A percentile compares a stretch with the other conserved stretches of the same genome.
Evolutionary conservation across 2,329 filamentous ascomycete species (phyloP).

Genomic region (Xylaria sp.): DNA sequence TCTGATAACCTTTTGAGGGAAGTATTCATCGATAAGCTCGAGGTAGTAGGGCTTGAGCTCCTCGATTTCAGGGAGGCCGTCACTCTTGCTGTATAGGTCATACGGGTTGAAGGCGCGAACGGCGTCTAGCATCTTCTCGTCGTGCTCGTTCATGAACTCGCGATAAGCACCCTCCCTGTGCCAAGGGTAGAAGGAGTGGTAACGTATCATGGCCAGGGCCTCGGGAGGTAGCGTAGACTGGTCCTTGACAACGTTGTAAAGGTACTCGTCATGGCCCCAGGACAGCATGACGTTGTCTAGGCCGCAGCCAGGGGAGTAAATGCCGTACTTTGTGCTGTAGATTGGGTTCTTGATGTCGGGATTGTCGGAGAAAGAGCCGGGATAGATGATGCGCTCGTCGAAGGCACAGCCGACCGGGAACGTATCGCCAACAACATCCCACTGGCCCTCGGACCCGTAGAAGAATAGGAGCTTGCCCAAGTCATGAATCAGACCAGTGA

Average conservation of each 20-base stretch:
- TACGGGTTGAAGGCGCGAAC: slow-evolving; percentile 92
- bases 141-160: slow-evolving; percentile 85
- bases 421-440: slow-evolving; percentile 91
- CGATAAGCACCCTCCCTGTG: slow-evolving; percentile 82
- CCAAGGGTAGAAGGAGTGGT: slow-evolving; percentile 95
- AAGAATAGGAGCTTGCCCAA: slow-evolving; percentile 83
- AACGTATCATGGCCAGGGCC: slow-evolving; percentile 90
- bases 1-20: slow-evolving; percentile 72
- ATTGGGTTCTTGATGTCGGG: slow-evolving; percentile 76
- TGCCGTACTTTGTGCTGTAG: slow-evolving; percentile 80
- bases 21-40: slow-evolving; percentile 79
- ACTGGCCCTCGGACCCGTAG: slow-evolving; percentile 85
- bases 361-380: slow-evolving; percentile 79
- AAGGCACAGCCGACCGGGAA: slow-evolving; percentile 83
- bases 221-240: slow-evolving; percentile 82
- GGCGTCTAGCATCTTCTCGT: slow-evolving; percentile 80
- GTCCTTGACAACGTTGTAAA: slow-evolving; percentile 87
- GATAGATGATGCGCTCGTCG: slow-evolving; percentile 81
- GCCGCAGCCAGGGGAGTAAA: slow-evolving; percentile 82
- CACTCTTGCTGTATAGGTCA: slow-evolving; percentile 91
- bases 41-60: slow-evolving; percentile 83
- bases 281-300: slow-evolving; percentile 89
- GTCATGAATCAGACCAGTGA: slow-evolving; percentile 81
- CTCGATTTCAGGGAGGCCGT: slow-evolving; percentile 78
- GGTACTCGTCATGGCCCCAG: slow-evolving; percentile 90